Conservation (phyloP, 495 filamentous ascomycete genomes). For the Penicillium roqueforti region DNA sequence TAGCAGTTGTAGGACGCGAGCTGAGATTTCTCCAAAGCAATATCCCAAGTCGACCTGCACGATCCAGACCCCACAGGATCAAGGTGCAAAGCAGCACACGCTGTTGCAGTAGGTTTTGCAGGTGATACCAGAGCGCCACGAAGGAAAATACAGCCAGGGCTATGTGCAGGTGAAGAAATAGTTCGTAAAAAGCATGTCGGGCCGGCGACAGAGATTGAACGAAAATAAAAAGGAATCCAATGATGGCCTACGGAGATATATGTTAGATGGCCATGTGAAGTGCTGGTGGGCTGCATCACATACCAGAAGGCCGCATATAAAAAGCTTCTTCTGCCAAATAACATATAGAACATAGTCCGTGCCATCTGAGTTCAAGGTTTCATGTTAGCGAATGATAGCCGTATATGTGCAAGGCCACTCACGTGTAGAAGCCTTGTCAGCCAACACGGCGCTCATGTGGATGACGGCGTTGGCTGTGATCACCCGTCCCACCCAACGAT, state of each 20-base stretch:
- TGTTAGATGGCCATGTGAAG: background rate
- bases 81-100: constrained; percentile 36
- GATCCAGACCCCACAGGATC: constrained; percentile 43
- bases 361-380: constrained; percentile 11
- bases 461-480: constrained; percentile 34
- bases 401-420: constrained; percentile 7
- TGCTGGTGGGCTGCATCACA: constrained; percentile 3
- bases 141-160: constrained; percentile 45
- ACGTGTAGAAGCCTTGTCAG: constrained; percentile 25
- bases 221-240: constrained; percentile 45
- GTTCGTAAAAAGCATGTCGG: constrained; percentile 57
- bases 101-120: constrained; percentile 42
- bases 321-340: constrained; percentile 34
- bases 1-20: constrained; percentile 41
- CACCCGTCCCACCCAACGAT: constrained; percentile 43
- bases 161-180: constrained; percentile 54
- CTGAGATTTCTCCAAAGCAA: constrained; percentile 59
- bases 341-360: constrained; percentile 24
- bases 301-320: constrained; percentile 37
- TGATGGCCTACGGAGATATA: constrained; percentile 28
- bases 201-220: constrained; percentile 49
- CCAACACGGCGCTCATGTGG: constrained; percentile 36
- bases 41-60: constrained; percentile 47
- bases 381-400: constrained; percentile 4
- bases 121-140: constrained; percentile 52